Base-by-base conservation (phyloP, 208 protist species). In the Trypanosoma avium region DNA sequence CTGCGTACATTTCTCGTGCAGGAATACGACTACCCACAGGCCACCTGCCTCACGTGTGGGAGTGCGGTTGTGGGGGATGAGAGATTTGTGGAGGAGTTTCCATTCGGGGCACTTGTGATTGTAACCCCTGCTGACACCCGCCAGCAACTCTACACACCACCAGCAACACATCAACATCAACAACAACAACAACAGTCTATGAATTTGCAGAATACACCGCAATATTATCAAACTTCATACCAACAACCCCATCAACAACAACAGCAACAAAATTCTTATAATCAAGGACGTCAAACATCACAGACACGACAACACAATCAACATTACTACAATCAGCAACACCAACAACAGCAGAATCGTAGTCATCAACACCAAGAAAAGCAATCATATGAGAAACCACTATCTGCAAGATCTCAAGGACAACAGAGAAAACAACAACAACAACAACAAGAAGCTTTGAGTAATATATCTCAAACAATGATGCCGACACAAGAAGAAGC, bases 51-150 rank as follows among this genome's bases (percentile, higher is more conserved):
- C 24, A 52, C 82, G 17, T 85, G 76, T 61, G 69, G 76, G 32
- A 55, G 61, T 0, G 10, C 22, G 2, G 38, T 79, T 10, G 62
- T 73, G 0, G 47, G 59, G 19, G 73, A 79, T 53, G 55, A 65
- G 10, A 19, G 56, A 0, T 66, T 64, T 40, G 75, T 94, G 30
- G 61, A 56, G 17, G 75, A 77, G 36, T 94, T 84, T 68, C 83
- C 85, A 12, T 88, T 75, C 56, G 88, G 83, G 17, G 76, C 77
- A 6, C 77, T 94, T 36, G 71, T 90, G 21, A 80, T 94, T 30
- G 78, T 70, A 30, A 78, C 53, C 1, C 73, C 81, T 8, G 33
- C 22, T 0, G 68, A 72, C 35, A 46, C 48, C 33, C 24, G 32
- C n/a, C 53, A 62, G 15, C 22, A 55, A 15, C 29, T 40, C 6